These are phyloP conservation scores for Lithocarpus polystachyus DNA, from an alignment of 306 rosid species.

Conservation along the genomic window DNA sequence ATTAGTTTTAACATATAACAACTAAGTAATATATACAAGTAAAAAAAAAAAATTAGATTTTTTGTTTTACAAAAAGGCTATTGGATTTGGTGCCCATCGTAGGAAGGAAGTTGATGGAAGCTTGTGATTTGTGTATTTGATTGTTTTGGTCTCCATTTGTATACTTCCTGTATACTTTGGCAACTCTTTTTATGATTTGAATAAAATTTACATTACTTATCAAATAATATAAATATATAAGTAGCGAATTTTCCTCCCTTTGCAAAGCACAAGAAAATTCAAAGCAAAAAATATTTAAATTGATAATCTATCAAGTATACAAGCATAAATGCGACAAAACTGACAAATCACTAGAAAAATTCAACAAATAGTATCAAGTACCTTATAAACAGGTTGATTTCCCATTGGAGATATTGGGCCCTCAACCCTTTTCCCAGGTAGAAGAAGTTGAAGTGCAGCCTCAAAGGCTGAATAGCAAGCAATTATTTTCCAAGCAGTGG, in stretches of 20 bases:
- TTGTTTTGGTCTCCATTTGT: no score
- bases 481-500: slow-evolving; percentile 57
- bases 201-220: no score
- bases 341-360: background rate
- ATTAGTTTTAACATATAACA: background rate
- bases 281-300: background rate
- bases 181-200: no score
- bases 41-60: no score
- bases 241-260: background rate
- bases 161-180: no score
- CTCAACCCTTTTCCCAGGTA: slow-evolving; percentile 68
- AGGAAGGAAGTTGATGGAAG: no score
- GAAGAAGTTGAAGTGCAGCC: slow-evolving; percentile 84
- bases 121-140: no score
- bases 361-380: slow-evolving; percentile 8
- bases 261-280: background rate
- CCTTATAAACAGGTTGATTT: slow-evolving; percentile 88
- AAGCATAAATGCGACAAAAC: background rate
- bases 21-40: background rate
- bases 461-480: slow-evolving; percentile 65
- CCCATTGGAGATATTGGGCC: slow-evolving; percentile 93
- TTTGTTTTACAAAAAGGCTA: no score
- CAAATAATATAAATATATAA: background rate
- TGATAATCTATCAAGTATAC: background rate
- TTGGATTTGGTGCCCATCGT: no score